phyloP scores from a whole-genome alignment of 192 early-diverging fungal genomes.

The Mortierella alpina region DNA sequence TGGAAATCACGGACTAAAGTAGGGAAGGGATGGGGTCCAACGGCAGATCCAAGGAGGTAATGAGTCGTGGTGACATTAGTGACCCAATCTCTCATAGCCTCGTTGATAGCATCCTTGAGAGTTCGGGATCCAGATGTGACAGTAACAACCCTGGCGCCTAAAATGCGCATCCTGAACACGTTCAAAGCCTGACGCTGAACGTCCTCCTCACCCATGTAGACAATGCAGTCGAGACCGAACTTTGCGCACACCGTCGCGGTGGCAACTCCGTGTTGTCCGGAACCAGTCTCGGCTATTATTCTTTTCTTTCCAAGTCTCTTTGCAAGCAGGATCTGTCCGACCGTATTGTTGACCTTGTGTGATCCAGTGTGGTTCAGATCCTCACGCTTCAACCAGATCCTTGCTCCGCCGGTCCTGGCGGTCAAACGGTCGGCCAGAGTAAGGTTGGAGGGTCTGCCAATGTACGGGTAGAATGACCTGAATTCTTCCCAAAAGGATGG shows the following conservation, averaged over 20 bases:
- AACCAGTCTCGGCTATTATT: constrained; percentile 99
- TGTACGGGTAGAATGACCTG: constrained; percentile 89
- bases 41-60: constrained; percentile 96
- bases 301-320: constrained; percentile 95
- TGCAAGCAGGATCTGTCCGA: constrained; percentile 94
- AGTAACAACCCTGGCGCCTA: constrained; percentile 93
- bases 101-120: constrained; percentile 98
- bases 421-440: constrained; percentile 92
- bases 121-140: constrained; percentile 79
- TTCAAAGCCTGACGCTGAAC: constrained; percentile 93
- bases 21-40: constrained; percentile 98
- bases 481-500: constrained; percentile 94
- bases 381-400: constrained; percentile 98
- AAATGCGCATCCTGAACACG: constrained; percentile 93
- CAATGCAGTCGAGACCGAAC: constrained; percentile 94
- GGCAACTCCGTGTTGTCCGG: constrained; percentile 98
- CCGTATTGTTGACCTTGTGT: constrained; percentile 99
- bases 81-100: constrained; percentile 99
- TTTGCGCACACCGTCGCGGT: constrained; percentile 99
- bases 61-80: constrained; percentile 94
- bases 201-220: constrained; percentile 99
- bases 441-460: constrained; percentile 89
- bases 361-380: constrained; percentile 99
- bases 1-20: constrained; percentile 98
- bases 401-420: constrained; percentile 79